phyloP scores from a whole-genome alignment of 441 rosid genomes.

The Rhodomyrtus psidioides region DNA sequence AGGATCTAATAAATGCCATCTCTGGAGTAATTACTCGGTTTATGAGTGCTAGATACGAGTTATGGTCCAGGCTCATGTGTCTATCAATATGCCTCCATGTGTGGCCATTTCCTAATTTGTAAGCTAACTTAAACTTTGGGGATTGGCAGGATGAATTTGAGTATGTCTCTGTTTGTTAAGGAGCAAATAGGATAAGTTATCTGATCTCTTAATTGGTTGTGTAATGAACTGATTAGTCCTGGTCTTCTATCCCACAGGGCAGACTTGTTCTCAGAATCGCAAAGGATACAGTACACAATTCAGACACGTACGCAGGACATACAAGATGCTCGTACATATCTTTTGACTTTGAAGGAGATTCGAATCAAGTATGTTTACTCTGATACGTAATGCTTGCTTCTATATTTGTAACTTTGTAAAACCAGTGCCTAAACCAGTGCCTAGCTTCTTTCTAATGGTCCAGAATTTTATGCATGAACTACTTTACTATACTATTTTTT shows the following conservation, averaged over 20 bases:
- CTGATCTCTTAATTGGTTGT: neutral
- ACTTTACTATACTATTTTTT: neutral
- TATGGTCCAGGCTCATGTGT: neutral
- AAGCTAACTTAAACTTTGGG: neutral
- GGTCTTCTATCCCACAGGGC: conserved; percentile 51
- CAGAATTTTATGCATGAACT: neutral
- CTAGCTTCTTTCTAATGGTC: neutral
- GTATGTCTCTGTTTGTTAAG: neutral
- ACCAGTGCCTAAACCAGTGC: neutral
- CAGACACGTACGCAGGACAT: conserved; percentile 55
- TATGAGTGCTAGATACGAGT: neutral
- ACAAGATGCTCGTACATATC: conserved; percentile 82
- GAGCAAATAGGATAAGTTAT: neutral
- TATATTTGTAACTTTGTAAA: neutral
- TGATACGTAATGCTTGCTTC: neutral
- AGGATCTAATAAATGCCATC: neutral
- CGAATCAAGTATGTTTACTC: conserved; percentile 45
- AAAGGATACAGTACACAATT: conserved; percentile 61
- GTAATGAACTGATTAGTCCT: conserved; percentile 2
- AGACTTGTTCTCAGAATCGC: conserved; percentile 71
- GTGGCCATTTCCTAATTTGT: neutral
- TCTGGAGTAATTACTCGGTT: neutral
- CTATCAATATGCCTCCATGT: neutral
- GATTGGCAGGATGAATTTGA: neutral
- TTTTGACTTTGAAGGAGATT: conserved; percentile 68